Conservation (phyloP, 371 early-diverging fungal genomes). For the Mortierella sp. region DNA sequence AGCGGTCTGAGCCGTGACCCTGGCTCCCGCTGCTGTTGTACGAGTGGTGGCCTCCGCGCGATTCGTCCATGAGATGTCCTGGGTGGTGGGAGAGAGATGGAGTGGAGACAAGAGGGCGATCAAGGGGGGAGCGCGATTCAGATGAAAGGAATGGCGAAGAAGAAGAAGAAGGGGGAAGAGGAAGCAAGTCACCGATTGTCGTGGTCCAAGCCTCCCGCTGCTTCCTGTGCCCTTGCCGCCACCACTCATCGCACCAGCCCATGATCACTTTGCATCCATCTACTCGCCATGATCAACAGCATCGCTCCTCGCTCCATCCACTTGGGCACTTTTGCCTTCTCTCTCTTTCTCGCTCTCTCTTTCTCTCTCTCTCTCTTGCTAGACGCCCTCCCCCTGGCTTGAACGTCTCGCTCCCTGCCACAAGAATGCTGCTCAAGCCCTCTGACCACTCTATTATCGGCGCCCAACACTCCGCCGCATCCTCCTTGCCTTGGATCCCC, state of each 20-base stretch:
- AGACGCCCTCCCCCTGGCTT: too few species aligned
- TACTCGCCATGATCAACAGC: too few species aligned
- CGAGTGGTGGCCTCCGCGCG: conserved; percentile 17
- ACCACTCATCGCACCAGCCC: too few species aligned
- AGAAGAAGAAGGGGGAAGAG: conserved; percentile 7
- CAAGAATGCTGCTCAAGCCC: too few species aligned
- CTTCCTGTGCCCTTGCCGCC: not conserved
- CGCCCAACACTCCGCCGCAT: too few species aligned
- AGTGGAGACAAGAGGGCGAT: not conserved
- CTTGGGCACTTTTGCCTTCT: too few species aligned
- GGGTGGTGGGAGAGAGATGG: not conserved
- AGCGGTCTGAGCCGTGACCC: conserved; percentile 15
- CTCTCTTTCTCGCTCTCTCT: too few species aligned
- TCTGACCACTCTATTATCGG: too few species aligned
- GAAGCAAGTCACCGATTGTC: not conserved
- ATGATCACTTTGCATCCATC: not conserved
- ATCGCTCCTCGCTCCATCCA: too few species aligned
- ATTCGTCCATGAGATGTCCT: conserved; percentile 27
- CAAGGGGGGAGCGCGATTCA: not conserved
- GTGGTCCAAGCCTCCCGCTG: not conserved
- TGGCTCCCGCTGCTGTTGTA: conserved; percentile 7
- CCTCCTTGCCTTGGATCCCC: too few species aligned
- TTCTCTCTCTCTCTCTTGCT: too few species aligned
- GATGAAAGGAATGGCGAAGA: not conserved
- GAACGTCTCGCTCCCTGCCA: too few species aligned